Percentiles rank a stretch among this genome's conserved stretches.
Evolutionary conservation across 2,329 filamentous ascomycete genomes (phyloP).

Genomic region (Xylaria sp.): DNA sequence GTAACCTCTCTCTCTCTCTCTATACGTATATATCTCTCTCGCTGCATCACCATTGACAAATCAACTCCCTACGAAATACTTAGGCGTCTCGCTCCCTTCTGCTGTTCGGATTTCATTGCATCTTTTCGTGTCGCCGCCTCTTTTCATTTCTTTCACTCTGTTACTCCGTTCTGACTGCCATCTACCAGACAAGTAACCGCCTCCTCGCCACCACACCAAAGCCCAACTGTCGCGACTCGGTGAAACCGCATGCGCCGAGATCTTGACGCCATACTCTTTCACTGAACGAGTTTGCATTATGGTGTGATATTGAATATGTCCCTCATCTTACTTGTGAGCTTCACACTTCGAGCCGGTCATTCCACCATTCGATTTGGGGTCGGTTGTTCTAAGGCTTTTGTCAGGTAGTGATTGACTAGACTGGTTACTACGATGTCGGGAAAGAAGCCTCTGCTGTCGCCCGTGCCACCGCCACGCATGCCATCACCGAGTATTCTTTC

Average conservation of each 20-base stretch:
- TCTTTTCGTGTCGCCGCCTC: not conserved
- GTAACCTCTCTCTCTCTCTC: not conserved
- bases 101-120: not conserved
- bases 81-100: too few species aligned
- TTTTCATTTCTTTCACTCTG: not conserved
- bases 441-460: constrained; percentile 26
- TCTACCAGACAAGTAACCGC: not conserved
- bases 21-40: too few species aligned
- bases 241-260: constrained; percentile 1
- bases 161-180: not conserved
- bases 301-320: constrained; percentile 5
- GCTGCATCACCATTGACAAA: too few species aligned
- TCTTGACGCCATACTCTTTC: not conserved
- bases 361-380: constrained; percentile 1
- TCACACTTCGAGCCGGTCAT: not conserved
- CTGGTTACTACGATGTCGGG: constrained; percentile 28
- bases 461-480: constrained; percentile 35
- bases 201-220: not conserved
- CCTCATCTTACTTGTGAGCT: constrained; percentile 1
- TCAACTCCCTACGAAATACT: too few species aligned
- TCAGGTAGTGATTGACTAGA: not conserved
- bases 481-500: constrained; percentile 29
- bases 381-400: not conserved
- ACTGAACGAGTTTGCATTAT: not conserved
- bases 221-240: not conserved